phyloP scores from a whole-genome alignment of 2,329 filamentous ascomycete genomes.

The Phialophora chinensis region DNA sequence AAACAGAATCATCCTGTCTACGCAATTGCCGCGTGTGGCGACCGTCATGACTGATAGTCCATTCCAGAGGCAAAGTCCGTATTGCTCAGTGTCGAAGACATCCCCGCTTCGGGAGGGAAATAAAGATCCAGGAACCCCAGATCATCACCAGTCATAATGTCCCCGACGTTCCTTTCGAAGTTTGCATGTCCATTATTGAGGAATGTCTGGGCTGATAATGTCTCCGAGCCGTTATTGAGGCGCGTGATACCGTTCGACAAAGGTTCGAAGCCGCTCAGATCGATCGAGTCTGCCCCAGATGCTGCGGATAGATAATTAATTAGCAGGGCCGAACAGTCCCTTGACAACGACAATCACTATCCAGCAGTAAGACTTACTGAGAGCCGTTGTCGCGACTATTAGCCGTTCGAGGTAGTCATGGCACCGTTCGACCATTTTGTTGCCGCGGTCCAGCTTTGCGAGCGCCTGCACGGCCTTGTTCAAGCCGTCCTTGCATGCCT shows the following conservation, averaged over 20 bases:
- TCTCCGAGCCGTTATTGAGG: too few relatives aligned
- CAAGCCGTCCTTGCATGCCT: slow-evolving; percentile 6
- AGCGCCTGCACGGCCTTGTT: slow-evolving; percentile 34
- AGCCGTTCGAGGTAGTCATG: slow-evolving; percentile 42
- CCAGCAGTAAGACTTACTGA: too few relatives aligned
- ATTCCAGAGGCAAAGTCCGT: too few relatives aligned
- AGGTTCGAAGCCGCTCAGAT: too few relatives aligned
- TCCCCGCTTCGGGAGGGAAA: neutral
- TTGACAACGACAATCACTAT: neutral
- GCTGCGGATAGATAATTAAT: too few relatives aligned
- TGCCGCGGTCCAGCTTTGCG: slow-evolving; percentile 41
- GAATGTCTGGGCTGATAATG: neutral
- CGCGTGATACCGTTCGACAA: too few relatives aligned
- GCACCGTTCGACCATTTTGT: slow-evolving; percentile 44
- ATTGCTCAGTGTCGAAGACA: neutral
- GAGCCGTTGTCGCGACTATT: neutral
- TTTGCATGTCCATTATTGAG: neutral
- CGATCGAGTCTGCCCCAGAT: too few relatives aligned
- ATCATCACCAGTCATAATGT: slow-evolving; percentile 20
- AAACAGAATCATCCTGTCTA: too few relatives aligned
- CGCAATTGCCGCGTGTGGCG: too few relatives aligned
- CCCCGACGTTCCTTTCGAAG: slow-evolving; percentile 11
- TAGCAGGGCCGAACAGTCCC: neutral
- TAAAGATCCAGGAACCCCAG: slow-evolving; percentile 16
- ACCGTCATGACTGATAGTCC: too few relatives aligned